Evolutionary conservation across 257 asterid genomes (phyloP), one percentile per base, ranked within the genome.

Genomic region (Nicotiana noctiflora): DNA sequence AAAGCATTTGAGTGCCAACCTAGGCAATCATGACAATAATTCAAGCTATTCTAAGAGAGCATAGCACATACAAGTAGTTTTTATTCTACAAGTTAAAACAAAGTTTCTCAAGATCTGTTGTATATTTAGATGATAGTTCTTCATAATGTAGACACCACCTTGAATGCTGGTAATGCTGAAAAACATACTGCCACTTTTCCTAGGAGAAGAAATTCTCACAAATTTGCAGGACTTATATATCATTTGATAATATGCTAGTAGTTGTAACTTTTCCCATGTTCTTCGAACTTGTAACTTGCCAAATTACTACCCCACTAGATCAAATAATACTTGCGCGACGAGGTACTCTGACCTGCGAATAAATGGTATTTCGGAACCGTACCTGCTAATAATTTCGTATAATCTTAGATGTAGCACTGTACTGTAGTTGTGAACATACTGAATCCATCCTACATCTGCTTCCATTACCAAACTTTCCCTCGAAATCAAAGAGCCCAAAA

Each of bases 131-230:
- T 72, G 84, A 83, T 68, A 85, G 85, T 82, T 84, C 81, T 79
- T 85, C 83, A 81, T 74, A 79, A 40, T 37, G 40, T 79, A 65
- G 72, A 61, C 86, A 81, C 67, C 66, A 87, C 76, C 64, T 78
- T 61, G 82, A 75, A 80, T 83, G 59, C 59, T 10, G 59, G 68
- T 79, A 59, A 55, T 37, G 82, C 29, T 27, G 88, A 92, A 95
- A 87, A 95, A 95, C 51, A 93, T 93, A 81, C 99, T 95, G 78
- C 99, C 98, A 87, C 99, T 95, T 92, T 95, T 95, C 78, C 99
- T 98, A 25, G 99, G 99, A 84, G 99, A 95, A 72, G 99, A 95
- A 25, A 25, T n/a, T n/a, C n/a, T 49, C 15, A 49, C 55, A 4
- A 49, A 12, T 13, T 49, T 49, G 55, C 1, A 9, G 4, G 11